Evolutionary conservation across 352 stramenopile species (phyloP), one percentile per base, ranked within the genome.

Genomic region (Phytopythium oedochilum): DNA sequence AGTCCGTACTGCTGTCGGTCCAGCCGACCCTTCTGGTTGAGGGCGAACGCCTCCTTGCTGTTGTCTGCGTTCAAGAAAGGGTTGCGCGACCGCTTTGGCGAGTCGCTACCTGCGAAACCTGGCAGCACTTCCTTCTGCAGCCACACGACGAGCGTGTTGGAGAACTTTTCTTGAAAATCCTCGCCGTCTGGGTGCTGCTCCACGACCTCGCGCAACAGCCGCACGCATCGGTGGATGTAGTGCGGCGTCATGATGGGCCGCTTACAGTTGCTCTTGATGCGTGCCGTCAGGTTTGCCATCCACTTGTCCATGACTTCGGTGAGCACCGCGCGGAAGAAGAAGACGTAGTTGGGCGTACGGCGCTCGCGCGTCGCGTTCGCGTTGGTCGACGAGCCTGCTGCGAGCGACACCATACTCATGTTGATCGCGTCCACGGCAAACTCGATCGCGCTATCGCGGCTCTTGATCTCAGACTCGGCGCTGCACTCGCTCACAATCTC

Each of bases 291-390:
- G 39, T 83, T 89, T 18, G 81, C 79, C 79, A 93, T 89, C 86
- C 86, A 95, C 58, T 95, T 95, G 65, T 95, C 83, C 86, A 95
- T 93, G 5, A 82, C 77, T 58, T 95, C 86, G 46, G 71, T 92
- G 34, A 95, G 63, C 26, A 94, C 70, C 22, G 82, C 86, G 45
- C 86, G 73, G 18, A 95, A 76, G 47, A 95, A 87, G 59, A 95
- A 95, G 23, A 93, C 72, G 63, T 93, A 93, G 63, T 91, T 93
- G 49, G 83, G 83, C 14, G 77, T 89, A 29, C 78, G 72, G 36
- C 83, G 74, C 59, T 90, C 80, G 54, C 81, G 75, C 22, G 78
- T 93, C 12, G 83, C 78, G 60, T 91, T 91, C 23, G 76, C 78
- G 46, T 75, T 90, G 12, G 83, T 90, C 18, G 48, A 55, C 14